A percentile compares a stretch with the other conserved stretches of the same genome.
Conservation (phyloP, 2,329 filamentous ascomycete species). For the Coleophoma eucalyptorum region DNA sequence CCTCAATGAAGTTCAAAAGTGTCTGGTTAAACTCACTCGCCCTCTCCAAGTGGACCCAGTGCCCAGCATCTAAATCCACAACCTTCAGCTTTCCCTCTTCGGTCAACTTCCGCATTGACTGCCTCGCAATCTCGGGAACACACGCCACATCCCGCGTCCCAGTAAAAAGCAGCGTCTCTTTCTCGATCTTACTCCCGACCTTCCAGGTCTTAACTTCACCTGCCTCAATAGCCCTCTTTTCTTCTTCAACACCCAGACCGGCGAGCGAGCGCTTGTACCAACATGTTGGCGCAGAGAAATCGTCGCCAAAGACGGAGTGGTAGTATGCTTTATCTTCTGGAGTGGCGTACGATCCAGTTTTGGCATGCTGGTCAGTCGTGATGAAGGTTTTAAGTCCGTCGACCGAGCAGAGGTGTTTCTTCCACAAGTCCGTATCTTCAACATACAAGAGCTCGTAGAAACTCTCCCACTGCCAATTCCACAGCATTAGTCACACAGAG, state of each 20-base stretch:
- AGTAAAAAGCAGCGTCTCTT: slow-evolving; percentile 12
- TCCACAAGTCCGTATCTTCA: slow-evolving; percentile 2
- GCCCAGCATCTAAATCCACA: slow-evolving; percentile 10
- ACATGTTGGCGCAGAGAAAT: slow-evolving; percentile 6
- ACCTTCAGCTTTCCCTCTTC: slow-evolving; percentile 7
- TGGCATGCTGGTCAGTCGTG: neutral
- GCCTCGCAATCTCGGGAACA: slow-evolving; percentile 3
- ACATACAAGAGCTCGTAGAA: slow-evolving; percentile 12
- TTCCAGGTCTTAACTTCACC: slow-evolving; percentile 6
- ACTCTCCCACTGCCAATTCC: slow-evolving; percentile 5
- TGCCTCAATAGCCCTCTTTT: slow-evolving; percentile 6
- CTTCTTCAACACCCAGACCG: slow-evolving; percentile 8
- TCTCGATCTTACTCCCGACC: slow-evolving; percentile 1
- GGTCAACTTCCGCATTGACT: slow-evolving; percentile 4
- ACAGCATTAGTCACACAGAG: neutral
- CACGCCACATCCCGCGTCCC: slow-evolving; percentile 12
- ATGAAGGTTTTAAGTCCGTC: slow-evolving; percentile 7
- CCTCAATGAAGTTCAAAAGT: neutral
- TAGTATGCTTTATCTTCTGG: slow-evolving; percentile 5
- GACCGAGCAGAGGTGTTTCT: slow-evolving; percentile 4
- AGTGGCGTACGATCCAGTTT: slow-evolving; percentile 4
- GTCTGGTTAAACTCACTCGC: slow-evolving; percentile 10
- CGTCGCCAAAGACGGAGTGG: slow-evolving; percentile 7
- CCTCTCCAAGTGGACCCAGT: slow-evolving; percentile 19
- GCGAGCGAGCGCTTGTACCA: slow-evolving; percentile 13